Evolutionary conservation across 2,329 filamentous ascomycete species (phyloP), one percentile per base, ranked within the genome.

Genomic region (Verticillium nubilum): DNA sequence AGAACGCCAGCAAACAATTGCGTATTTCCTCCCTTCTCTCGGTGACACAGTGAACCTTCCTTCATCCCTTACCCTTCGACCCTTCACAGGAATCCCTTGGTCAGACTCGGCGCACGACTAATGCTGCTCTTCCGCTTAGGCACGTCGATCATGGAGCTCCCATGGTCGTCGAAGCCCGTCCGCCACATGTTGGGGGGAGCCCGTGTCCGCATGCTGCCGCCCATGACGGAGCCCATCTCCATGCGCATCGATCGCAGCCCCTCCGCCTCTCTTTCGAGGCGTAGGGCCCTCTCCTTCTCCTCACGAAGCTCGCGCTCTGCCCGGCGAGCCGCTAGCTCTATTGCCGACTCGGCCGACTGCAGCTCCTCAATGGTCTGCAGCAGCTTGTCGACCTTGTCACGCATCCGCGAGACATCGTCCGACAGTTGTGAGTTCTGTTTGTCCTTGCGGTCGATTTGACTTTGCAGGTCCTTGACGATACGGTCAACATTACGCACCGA

Each of bases 361-460:
- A 99, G 85, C 71, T 98, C 94, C 70, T 98, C 94, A 67, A 99
- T 97, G 1, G 91, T 92, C 70, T 87, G 83, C 56, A 99, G 87
- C 5, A 98, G 86, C 70, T 92, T 92, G 65, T 95, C 91, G 62
- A 92, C 86, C 79, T 95, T 96, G 76, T 98, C 94, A 62, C 94
- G 90, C 69, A 92, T 87, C 64, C 94, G 90, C 65, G 82, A 80
- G 60, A 97, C 84, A 68, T 98, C 95, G 58, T 97, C 94, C 58
- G 87, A 83, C 19, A 97, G 81, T 69, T 95, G 88, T 5, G 80
- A 70, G 67, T 93, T 92, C 67, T 91, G 86, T 77, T 96, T 97
- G 65, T 98, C 94, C 67, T 92, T 91, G 67, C 95, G 91, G 54
- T 97, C 92, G 65, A 99, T 90, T 73, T 98, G 94, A 26, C 86